phyloP scores from a whole-genome alignment of 177 flowering plant species.

The Vitis hybrid region DNA sequence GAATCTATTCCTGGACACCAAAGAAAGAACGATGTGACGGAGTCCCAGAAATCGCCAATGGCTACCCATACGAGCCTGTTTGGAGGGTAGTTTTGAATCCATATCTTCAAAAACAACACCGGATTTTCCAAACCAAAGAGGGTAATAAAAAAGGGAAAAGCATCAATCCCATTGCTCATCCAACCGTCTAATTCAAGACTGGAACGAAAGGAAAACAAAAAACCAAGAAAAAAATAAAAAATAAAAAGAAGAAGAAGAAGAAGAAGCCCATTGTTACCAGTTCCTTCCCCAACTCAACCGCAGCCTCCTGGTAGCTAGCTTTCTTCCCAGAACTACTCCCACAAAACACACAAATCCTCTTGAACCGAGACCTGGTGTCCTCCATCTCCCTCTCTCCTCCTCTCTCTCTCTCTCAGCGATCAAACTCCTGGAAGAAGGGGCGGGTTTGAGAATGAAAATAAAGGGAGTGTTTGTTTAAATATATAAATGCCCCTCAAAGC shows the following conservation, averaged over 20 bases:
- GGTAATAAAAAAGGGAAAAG: background rate
- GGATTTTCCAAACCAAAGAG: background rate
- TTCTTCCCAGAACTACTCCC: constrained; percentile 58
- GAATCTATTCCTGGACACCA: too few relatives aligned
- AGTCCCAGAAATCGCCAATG: too few relatives aligned
- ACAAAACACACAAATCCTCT: constrained; percentile 56
- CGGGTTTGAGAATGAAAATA: constrained; percentile 31
- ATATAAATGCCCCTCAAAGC: background rate
- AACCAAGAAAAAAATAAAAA: background rate
- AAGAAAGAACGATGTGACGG: too few relatives aligned
- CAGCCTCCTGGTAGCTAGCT: constrained; percentile 49
- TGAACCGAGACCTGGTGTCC: constrained; percentile 40
- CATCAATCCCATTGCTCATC: background rate
- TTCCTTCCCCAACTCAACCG: constrained; percentile 45
- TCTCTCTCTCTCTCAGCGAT: constrained; percentile 8
- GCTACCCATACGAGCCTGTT: too few relatives aligned
- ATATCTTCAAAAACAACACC: background rate
- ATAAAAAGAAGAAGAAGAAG: background rate
- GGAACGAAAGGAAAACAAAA: background rate
- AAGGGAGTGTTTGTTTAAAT: constrained; percentile 7
- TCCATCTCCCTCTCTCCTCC: constrained; percentile 19
- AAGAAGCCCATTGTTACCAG: constrained; percentile 28
- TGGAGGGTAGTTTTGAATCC: too few relatives aligned
- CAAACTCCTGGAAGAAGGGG: background rate
- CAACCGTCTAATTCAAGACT: background rate